Percentiles rank a stretch among this genome's conserved stretches.
phyloP scores from a whole-genome alignment of 2,329 filamentous ascomycete species.

The Aspergillus sojae region DNA sequence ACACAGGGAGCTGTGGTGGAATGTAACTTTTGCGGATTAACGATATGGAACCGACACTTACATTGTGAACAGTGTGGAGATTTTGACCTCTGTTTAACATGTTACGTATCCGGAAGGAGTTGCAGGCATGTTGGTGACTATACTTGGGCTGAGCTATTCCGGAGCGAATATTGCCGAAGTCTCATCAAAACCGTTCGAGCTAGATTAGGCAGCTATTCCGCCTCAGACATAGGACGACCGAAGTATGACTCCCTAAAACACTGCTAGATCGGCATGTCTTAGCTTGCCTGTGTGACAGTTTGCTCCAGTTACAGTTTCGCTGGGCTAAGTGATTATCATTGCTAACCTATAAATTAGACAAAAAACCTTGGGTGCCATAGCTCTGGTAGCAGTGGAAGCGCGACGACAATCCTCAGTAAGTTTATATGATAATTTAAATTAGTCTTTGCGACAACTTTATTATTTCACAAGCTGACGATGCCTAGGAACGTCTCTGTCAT shows the following conservation, averaged over 20 bases:
- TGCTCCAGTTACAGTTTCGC: not conserved
- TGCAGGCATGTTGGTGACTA: slow-evolving; percentile 37
- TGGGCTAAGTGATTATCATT: not conserved
- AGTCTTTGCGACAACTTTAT: slow-evolving; percentile 9
- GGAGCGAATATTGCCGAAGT: slow-evolving; percentile 29
- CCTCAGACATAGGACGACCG: not conserved
- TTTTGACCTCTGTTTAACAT: slow-evolving; percentile 40
- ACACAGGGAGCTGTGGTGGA: slow-evolving; percentile 36
- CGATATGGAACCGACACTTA: slow-evolving; percentile 44
- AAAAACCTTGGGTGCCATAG: slow-evolving; percentile 24
- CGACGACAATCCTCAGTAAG: slow-evolving; percentile 27
- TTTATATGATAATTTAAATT: slow-evolving; percentile 3
- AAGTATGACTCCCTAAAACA: slow-evolving; percentile 10
- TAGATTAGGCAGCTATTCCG: not conserved
- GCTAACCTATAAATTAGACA: slow-evolving; percentile 9
- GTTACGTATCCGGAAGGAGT: slow-evolving; percentile 39
- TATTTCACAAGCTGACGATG: not conserved
- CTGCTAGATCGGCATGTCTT: not conserved
- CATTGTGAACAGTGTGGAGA: slow-evolving; percentile 40
- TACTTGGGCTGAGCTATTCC: slow-evolving; percentile 37
- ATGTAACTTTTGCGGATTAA: slow-evolving; percentile 40
- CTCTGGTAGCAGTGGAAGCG: slow-evolving; percentile 28
- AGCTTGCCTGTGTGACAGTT: not conserved
- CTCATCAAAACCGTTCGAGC: slow-evolving; percentile 17
- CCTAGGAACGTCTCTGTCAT: slow-evolving; percentile 37